Conservation (phyloP, 257 asterid genomes). For the Cruciata laevipes region DNA sequence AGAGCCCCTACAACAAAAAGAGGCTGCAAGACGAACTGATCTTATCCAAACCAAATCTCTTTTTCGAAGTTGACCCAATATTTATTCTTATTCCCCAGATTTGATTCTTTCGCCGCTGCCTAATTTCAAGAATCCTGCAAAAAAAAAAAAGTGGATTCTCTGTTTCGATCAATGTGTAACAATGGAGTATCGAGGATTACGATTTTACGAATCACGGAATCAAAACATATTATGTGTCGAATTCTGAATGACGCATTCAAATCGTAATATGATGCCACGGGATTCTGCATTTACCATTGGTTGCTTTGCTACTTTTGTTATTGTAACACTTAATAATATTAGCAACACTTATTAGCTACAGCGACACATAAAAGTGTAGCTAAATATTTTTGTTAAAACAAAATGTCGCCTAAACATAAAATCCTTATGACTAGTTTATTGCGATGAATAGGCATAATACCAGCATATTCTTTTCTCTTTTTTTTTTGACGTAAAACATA, state of each 20-base stretch:
- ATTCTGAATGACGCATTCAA: neutral
- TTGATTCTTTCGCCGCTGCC: conserved; percentile 6
- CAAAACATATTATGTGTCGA: neutral
- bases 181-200: neutral
- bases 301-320: too few species aligned
- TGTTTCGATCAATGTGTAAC: neutral
- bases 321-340: too few species aligned
- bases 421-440: too few species aligned
- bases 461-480: too few species aligned
- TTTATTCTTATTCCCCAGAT: conserved; percentile 14
- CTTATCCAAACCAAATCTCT: neutral
- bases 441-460: too few species aligned
- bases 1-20: neutral
- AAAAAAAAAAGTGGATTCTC: conserved; percentile 4
- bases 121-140: too few species aligned
- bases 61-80: neutral
- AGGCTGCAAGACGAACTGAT: neutral
- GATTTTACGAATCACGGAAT: neutral
- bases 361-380: too few species aligned
- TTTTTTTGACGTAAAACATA: too few species aligned
- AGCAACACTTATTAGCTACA: too few species aligned
- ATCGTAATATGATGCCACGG: neutral
- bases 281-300: neutral
- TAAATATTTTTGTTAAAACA: too few species aligned
- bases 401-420: too few species aligned